These are phyloP conservation scores for Kockovaella imperatae DNA, from an alignment of 768 basidiomycete genomes.

Conservation along the genomic window DNA sequence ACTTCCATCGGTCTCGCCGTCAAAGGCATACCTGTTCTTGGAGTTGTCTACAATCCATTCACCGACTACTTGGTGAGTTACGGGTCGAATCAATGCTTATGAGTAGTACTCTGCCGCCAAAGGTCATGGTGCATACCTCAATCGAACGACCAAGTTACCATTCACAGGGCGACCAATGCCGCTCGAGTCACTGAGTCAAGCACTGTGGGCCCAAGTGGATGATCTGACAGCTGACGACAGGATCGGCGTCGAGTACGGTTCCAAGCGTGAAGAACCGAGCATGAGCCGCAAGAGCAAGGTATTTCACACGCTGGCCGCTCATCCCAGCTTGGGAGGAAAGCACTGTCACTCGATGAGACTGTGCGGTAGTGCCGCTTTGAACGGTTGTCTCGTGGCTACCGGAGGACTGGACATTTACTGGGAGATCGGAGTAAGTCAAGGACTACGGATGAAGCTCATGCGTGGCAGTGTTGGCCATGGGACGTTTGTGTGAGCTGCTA, in stretches of 20 bases:
- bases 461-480: conserved; percentile 62
- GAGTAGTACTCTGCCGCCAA: conserved; percentile 61
- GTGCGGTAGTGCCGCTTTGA: conserved; percentile 57
- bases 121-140: conserved; percentile 72
- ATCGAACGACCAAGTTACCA: conserved; percentile 57
- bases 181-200: conserved; percentile 61
- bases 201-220: conserved; percentile 47
- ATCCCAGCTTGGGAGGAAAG: conserved; percentile 62
- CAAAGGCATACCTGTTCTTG: conserved; percentile 70
- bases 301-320: conserved; percentile 67
- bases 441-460: conserved; percentile 55
- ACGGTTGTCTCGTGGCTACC: conserved; percentile 58
- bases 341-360: conserved; percentile 78
- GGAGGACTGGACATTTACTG: conserved; percentile 66
- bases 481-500: conserved; percentile 64
- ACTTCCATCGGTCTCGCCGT: conserved; percentile 87
- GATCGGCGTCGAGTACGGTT: conserved; percentile 33
- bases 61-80: conserved; percentile 64
- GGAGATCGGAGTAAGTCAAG: conserved; percentile 12
- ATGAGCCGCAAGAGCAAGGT: conserved; percentile 54
- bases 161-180: conserved; percentile 52
- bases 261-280: conserved; percentile 14
- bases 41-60: conserved; percentile 91
- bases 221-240: conserved; percentile 6
- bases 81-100: not conserved